Percentiles rank a stretch among this genome's conserved stretches.
Conservation (phyloP, 2,329 filamentous ascomycete genomes). For the Botrytis medusae region DNA sequence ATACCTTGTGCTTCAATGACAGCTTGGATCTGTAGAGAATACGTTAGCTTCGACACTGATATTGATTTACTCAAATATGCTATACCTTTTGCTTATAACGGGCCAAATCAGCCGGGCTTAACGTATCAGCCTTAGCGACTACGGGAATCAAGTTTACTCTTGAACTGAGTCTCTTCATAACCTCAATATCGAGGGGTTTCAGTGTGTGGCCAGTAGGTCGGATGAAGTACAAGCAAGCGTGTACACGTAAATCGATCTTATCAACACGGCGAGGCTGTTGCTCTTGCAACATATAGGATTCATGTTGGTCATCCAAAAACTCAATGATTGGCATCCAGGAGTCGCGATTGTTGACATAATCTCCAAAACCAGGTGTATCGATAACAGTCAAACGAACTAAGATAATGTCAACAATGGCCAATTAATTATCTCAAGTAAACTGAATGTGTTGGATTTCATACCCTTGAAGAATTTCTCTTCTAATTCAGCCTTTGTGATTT, state of each 20-base stretch:
- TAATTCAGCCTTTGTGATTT: conserved; percentile 99
- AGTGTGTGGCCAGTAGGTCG: conserved; percentile 96
- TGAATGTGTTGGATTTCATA: conserved; percentile 44
- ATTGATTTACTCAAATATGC: conserved; percentile 26
- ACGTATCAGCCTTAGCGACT: conserved; percentile 96
- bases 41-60: conserved; percentile 35
- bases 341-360: conserved; percentile 99
- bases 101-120: conserved; percentile 86
- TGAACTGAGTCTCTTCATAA: conserved; percentile 98
- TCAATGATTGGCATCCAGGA: conserved; percentile 99
- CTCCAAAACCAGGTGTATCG: conserved; percentile 97
- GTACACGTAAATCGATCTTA: conserved; percentile 99
- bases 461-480: conserved; percentile 99
- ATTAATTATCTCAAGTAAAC: neutral
- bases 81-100: conserved; percentile 94
- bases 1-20: conserved; percentile 98
- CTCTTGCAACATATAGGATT: conserved; percentile 99
- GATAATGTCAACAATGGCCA: conserved; percentile 29
- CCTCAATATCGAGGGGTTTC: conserved; percentile 98
- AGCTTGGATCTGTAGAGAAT: conserved; percentile 69
- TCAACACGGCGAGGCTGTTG: conserved; percentile 96
- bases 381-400: conserved; percentile 97
- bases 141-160: conserved; percentile 98
- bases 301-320: conserved; percentile 99
- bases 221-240: conserved; percentile 98